A percentile compares a stretch with the other conserved stretches of the same genome.
These are phyloP conservation scores for Aspergillus candidus DNA, from an alignment of 2,329 filamentous ascomycete species.

Conservation along the genomic window DNA sequence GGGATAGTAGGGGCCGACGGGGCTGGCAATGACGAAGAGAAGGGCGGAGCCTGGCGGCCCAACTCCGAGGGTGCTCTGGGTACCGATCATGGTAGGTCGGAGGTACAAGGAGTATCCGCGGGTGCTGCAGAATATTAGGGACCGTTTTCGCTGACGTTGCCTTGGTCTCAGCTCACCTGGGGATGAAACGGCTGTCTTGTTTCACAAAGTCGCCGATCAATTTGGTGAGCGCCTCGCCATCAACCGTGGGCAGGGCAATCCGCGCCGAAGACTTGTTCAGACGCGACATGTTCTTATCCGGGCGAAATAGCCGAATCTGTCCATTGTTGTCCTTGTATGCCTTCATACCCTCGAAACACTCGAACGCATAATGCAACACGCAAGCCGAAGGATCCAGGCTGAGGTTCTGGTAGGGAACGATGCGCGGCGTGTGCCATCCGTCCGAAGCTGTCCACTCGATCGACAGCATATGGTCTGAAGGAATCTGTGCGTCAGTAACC, in stretches of 20 bases:
- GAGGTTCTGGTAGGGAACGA: slow-evolving; percentile 93
- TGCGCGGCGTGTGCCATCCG: slow-evolving; percentile 77
- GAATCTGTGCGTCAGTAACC: slow-evolving; percentile 14
- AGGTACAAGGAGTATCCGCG: slow-evolving; percentile 93
- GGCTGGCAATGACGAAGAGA: slow-evolving; percentile 90
- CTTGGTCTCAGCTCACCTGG: slow-evolving; percentile 47
- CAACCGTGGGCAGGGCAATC: slow-evolving; percentile 87
- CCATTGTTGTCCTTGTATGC: slow-evolving; percentile 86
- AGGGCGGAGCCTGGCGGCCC: slow-evolving; percentile 86
- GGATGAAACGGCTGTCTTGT: slow-evolving; percentile 85
- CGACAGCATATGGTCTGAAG: slow-evolving; percentile 87
- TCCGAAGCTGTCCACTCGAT: slow-evolving; percentile 83
- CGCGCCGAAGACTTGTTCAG: slow-evolving; percentile 86
- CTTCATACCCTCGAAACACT: slow-evolving; percentile 99
- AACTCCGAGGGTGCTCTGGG: slow-evolving; percentile 88
- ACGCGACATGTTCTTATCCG: slow-evolving; percentile 92
- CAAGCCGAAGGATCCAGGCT: slow-evolving; percentile 92
- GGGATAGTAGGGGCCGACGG: slow-evolving; percentile 95
- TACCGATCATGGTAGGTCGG: slow-evolving; percentile 94
- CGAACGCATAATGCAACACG: slow-evolving; percentile 97
- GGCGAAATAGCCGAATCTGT: slow-evolving; percentile 79
- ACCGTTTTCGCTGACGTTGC: not conserved
- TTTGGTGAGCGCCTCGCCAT: slow-evolving; percentile 65
- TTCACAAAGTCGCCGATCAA: slow-evolving; percentile 74
- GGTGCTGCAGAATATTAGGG: slow-evolving; percentile 28